These are phyloP conservation scores for Phytophthora niederhauseri DNA, from an alignment of 352 stramenopile genomes.

Conservation along the genomic window DNA sequence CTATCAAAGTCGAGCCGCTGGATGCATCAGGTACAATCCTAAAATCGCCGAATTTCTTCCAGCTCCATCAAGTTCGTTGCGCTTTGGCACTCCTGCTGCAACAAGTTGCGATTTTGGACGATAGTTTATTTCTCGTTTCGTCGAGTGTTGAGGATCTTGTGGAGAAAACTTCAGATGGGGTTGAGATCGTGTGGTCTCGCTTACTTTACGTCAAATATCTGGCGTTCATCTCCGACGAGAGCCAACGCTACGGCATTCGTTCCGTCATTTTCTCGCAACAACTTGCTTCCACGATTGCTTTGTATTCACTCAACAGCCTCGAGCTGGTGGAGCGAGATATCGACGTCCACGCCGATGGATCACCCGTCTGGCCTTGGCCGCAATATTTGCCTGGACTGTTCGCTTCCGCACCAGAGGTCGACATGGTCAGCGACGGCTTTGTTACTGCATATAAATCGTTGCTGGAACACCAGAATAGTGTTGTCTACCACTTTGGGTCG, in stretches of 20 bases:
- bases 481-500: constrained; percentile 17
- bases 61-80: constrained; percentile 26
- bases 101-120: constrained; percentile 22
- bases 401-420: background rate
- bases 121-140: constrained; percentile 10
- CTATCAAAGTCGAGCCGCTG: constrained; percentile 13
- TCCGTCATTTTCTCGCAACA: constrained; percentile 24
- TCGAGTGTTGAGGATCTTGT: background rate
- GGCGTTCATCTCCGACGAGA: constrained; percentile 28
- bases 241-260: constrained; percentile 25
- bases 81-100: constrained; percentile 27
- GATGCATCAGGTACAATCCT: constrained; percentile 13
- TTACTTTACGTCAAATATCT: constrained; percentile 16
- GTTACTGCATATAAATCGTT: constrained; percentile 2
- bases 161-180: background rate
- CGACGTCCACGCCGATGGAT: constrained; percentile 22
- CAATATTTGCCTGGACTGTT: constrained; percentile 14
- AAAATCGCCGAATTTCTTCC: constrained; percentile 24
- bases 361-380: constrained; percentile 27
- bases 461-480: background rate
- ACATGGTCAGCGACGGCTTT: constrained; percentile 16
- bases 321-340: constrained; percentile 24
- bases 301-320: constrained; percentile 16
- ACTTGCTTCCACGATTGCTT: constrained; percentile 19
- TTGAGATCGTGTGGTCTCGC: constrained; percentile 3